Evolutionary conservation across 306 rosid species (phyloP).

Genomic region (Malus orientalis): DNA sequence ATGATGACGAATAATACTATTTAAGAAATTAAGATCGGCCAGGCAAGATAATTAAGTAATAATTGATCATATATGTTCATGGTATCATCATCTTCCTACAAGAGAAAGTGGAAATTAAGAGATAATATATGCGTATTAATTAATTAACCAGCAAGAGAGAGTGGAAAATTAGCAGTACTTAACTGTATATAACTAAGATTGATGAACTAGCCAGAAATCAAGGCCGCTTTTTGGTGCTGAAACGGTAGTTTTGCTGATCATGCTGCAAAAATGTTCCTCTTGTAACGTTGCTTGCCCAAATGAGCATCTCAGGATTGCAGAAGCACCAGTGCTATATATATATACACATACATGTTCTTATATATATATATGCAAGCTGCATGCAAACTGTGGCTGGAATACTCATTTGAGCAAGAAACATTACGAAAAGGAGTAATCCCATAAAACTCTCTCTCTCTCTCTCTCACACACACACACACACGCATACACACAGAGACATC

Average conservation of each 20-base stretch:
- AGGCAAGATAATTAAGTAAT: neutral
- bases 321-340: neutral
- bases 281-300: conserved; percentile 54
- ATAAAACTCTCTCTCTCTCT: neutral
- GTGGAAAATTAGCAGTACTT: no score
- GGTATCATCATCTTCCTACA: neutral
- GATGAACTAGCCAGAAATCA: neutral
- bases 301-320: conserved; percentile 60
- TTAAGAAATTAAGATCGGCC: neutral
- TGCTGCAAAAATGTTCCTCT: conserved; percentile 6
- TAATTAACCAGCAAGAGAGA: neutral
- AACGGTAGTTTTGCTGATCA: neutral
- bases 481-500: neutral
- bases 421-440: conserved; percentile 27
- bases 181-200: neutral
- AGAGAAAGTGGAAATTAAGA: no score
- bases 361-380: neutral
- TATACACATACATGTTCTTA: no score
- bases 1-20: neutral
- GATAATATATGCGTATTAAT: neutral
- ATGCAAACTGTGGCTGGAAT: conserved; percentile 43
- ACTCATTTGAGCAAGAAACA: conserved; percentile 98
- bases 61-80: neutral
- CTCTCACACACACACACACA: neutral
- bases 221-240: neutral